Conservation (phyloP, 2,329 filamentous ascomycete genomes). For the Teratosphaeria pseudoeucalypti region DNA sequence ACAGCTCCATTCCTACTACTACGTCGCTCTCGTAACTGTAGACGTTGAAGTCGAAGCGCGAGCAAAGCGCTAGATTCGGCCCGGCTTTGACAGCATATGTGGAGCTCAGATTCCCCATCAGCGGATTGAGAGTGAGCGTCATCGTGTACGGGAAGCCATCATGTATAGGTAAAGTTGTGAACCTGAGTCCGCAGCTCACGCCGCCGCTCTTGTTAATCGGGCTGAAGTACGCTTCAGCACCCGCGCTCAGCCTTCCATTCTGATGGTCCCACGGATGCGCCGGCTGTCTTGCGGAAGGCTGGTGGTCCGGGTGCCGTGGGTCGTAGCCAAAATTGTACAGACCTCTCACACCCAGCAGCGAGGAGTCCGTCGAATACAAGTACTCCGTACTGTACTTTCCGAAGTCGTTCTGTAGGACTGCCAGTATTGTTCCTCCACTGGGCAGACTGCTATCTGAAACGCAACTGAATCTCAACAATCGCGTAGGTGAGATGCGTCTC, state of each 20-base stretch:
- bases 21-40: constrained; percentile 97
- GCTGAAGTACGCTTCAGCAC: constrained; percentile 91
- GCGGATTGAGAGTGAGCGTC: constrained; percentile 81
- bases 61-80: constrained; percentile 71
- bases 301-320: constrained; percentile 30
- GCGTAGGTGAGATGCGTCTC: constrained; percentile 62
- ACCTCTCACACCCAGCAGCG: constrained; percentile 74
- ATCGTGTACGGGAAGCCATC: constrained; percentile 86
- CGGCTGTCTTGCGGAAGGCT: constrained; percentile 12
- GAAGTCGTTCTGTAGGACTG: constrained; percentile 67
- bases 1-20: constrained; percentile 84
- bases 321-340: constrained; percentile 91
- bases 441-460: constrained; percentile 62
- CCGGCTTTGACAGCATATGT: constrained; percentile 88
- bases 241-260: constrained; percentile 77
- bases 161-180: constrained; percentile 72
- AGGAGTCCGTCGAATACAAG: constrained; percentile 84
- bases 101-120: constrained; percentile 87
- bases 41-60: constrained; percentile 91
- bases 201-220: constrained; percentile 89
- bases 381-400: constrained; percentile 85
- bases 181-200: constrained; percentile 77
- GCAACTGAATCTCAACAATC: constrained; percentile 69
- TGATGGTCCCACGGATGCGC: constrained; percentile 44
- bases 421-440: constrained; percentile 66